Base-by-base conservation (phyloP, 768 basidiomycete species). In the Mycena filopes region DNA sequence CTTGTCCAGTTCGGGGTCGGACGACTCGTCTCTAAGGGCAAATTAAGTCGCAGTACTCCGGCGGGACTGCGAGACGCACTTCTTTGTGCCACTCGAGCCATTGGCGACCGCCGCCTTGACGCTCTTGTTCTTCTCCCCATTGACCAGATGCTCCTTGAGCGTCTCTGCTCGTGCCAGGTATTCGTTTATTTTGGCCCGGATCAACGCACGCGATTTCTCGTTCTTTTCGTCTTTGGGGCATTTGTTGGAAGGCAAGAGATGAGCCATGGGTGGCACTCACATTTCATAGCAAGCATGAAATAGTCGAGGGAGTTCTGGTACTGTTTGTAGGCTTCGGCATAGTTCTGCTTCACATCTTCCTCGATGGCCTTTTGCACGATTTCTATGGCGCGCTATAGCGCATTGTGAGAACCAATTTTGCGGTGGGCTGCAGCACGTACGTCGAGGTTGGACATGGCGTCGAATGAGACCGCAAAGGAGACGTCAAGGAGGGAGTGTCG, bases 281-380 rank as follows among this genome's bases (percentile, higher is more conserved):
- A 96, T 79, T 96, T 96, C 75, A 95, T 83, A 11, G 96, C 96
- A 69, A 98, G 92, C 93, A 98, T 95, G 78, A 99, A 99, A 76
- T 97, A 99, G 75, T 99, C 98, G 64, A 99, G 86, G 1, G 94
- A 86, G 84, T 98, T 97, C 83, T 92, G 91, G 80, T 98, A 98
- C 69, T 89, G 87, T 81, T 93, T 96, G 87, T 94, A 97, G 21
- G 96, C 96, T 72, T 96, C 95, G 8, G 87, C 82, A 80, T 98
- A 99, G 79, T 98, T 94, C 78, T 92, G 90, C 77, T 95, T 95
- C 66, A 86, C 84, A 80, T 99, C 98, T 67, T 94, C 91, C 61
- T 96, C 95, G 72, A 97, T 96, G 61, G 96, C 96, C 68, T 88
- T 87, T 79, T 96, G 93, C 26, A 98, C 94, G 61, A 98, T 88